Evolutionary conservation across 1,139 yeast species (phyloP).

Genomic region (Suhomyces guaymorum): DNA sequence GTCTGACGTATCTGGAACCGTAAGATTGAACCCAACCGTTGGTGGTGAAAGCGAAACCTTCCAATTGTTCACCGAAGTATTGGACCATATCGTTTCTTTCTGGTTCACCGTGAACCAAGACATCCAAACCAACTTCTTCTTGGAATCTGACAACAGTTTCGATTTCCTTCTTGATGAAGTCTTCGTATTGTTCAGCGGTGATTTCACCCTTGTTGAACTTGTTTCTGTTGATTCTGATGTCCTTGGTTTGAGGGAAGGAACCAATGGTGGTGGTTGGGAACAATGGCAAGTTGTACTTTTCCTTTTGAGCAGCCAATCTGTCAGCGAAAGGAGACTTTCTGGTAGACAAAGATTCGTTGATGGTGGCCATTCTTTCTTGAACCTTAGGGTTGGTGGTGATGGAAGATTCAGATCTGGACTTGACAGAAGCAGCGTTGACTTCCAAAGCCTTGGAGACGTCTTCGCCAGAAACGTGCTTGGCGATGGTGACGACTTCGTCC

Average conservation of each 20-base stretch:
- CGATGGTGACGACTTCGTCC: slow-evolving; percentile 83
- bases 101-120: slow-evolving; percentile 99
- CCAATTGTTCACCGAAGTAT: slow-evolving; percentile 98
- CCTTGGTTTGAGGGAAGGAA: slow-evolving; percentile 99
- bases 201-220: slow-evolving; percentile 96
- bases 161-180: slow-evolving; percentile 95
- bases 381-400: slow-evolving; percentile 92
- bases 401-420: slow-evolving; percentile 82
- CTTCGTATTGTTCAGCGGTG: slow-evolving; percentile 91
- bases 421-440: slow-evolving; percentile 84
- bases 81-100: slow-evolving; percentile 99
- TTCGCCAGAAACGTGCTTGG: slow-evolving; percentile 83
- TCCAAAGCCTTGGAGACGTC: slow-evolving; percentile 68
- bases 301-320: slow-evolving; percentile 87
- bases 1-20: slow-evolving; percentile 99
- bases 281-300: slow-evolving; percentile 86
- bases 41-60: slow-evolving; percentile 96
- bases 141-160: slow-evolving; percentile 96
- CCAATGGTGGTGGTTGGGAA: slow-evolving; percentile 99
- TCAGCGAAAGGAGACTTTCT: slow-evolving; percentile 85
- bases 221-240: slow-evolving; percentile 97
- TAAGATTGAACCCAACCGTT: slow-evolving; percentile 99
- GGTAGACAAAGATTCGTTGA: slow-evolving; percentile 76
- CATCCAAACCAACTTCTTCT: slow-evolving; percentile 97
- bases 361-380: slow-evolving; percentile 80